Evolutionary conservation across 2,329 filamentous ascomycete genomes (phyloP), one percentile per base, ranked within the genome.

Genomic region (Colletotrichum navitas): DNA sequence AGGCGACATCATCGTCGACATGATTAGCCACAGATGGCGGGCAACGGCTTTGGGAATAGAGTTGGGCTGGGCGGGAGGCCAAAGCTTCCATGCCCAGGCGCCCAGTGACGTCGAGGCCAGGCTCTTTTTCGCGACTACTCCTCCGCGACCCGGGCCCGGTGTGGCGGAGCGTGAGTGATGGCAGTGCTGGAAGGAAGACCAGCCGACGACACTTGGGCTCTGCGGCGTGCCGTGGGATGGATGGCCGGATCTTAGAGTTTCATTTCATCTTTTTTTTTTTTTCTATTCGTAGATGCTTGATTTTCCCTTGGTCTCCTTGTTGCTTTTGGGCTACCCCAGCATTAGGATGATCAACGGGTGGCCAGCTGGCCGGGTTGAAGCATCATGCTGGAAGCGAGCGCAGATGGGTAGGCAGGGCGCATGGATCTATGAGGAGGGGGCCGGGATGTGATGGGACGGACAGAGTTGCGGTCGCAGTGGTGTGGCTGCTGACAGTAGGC

Each of bases 171-270:
- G 34, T 36, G 34, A n/a, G 29, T n/a, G 45, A 68, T 68, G 65
- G 69, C 69, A 32, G 69, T 72, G 69, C 69, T 72, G 69, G 69
- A 72, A 72, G 43, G 47, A 49, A 49, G 60, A 43, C 39, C n/a
- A 69, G 47, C 66, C 69, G 65, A 69, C 59, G 26, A 32, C 39
- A 32, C 26, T 66, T 69, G 63, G 54, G 54, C 21, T 47, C n/a
- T 47, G 45, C 45, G 21, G 45, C 52, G 63, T 34, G 34, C 45
- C 16, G 66, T 41, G 36, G 43, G n/a, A 29, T 39, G 43, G n/a
- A 29, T 39, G 24, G 14, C 36, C 32, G 49, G 49, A 56, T 56
- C 21, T 56, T 39, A 21, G 52, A 11, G 21, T 10, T 55, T n/a
- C 5, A 14, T 14, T 52, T 52, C 52, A 1, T 55, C 16, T 7